Percentiles rank a stretch among this genome's conserved stretches.
These are phyloP conservation scores for Pseudognaphalium luteoalbum DNA, from an alignment of 129 eudicot species.

Conservation along the genomic window DNA sequence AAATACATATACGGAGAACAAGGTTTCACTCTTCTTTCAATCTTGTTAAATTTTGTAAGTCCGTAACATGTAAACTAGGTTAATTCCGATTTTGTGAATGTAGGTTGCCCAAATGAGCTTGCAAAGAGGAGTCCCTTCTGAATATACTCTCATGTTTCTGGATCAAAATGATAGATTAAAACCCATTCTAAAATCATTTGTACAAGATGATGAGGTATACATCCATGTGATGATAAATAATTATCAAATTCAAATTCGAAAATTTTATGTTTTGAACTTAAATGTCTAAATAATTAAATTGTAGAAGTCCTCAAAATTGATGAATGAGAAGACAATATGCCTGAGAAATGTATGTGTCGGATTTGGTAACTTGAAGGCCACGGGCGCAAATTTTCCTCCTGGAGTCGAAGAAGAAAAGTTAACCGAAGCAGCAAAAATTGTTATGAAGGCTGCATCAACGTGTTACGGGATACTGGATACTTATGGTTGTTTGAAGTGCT, in stretches of 20 bases:
- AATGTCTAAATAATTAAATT: conserved; percentile 1
- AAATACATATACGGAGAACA: conserved; percentile 56
- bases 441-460: conserved; percentile 57
- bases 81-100: conserved; percentile 10
- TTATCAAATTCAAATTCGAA: neutral
- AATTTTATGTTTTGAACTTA: neutral
- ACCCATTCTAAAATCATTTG: conserved; percentile 20
- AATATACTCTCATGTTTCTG: conserved; percentile 61
- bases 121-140: conserved; percentile 66
- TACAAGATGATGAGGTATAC: conserved; percentile 33
- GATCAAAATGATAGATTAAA: conserved; percentile 41
- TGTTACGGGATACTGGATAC: conserved; percentile 40
- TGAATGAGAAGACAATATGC: conserved; percentile 32
- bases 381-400: conserved; percentile 59
- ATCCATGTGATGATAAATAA: neutral
- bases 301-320: conserved; percentile 43
- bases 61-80: neutral
- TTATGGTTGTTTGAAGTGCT: conserved; percentile 71
- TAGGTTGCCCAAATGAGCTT: conserved; percentile 71
- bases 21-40: conserved; percentile 41
- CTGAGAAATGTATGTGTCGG: conserved; percentile 54
- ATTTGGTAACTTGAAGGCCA: conserved; percentile 75
- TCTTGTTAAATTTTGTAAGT: neutral
- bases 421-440: conserved; percentile 52
- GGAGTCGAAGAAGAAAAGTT: conserved; percentile 47